phyloP scores from a whole-genome alignment of 345 rosid genomes.

The Linum tenue region DNA sequence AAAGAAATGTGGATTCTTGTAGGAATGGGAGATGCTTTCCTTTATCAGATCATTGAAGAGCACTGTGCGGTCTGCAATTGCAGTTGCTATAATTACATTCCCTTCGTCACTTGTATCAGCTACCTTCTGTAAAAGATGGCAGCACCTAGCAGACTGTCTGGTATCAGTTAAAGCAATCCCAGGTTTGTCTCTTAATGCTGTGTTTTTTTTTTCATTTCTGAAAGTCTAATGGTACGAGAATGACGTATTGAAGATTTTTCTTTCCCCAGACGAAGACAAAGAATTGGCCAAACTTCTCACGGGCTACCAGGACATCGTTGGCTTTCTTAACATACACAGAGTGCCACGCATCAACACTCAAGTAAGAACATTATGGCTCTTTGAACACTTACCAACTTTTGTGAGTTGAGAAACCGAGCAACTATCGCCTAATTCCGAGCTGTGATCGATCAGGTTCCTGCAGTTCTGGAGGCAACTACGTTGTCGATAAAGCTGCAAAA shows the following conservation, averaged over 20 bases:
- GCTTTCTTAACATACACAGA: slow-evolving; percentile 78
- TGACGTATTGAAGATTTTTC: slow-evolving; percentile 1
- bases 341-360: slow-evolving; percentile 74
- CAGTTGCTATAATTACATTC: slow-evolving; percentile 68
- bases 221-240: slow-evolving; percentile 8
- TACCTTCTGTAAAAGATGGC: slow-evolving; percentile 63
- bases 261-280: slow-evolving; percentile 60
- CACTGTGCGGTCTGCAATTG: slow-evolving; percentile 65
- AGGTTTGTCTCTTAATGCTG: slow-evolving; percentile 28
- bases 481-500: slow-evolving; percentile 77
- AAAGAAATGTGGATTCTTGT: slow-evolving; percentile 6
- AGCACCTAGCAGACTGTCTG: slow-evolving; percentile 80
- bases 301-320: slow-evolving; percentile 89
- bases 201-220: not conserved
- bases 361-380: slow-evolving; percentile 26
- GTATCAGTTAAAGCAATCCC: slow-evolving; percentile 72
- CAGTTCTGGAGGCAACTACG: slow-evolving; percentile 73
- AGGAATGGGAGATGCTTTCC: slow-evolving; percentile 89
- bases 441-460: slow-evolving; percentile 48
- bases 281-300: slow-evolving; percentile 70
- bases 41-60: slow-evolving; percentile 70
- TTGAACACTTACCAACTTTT: not conserved
- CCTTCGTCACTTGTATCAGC: slow-evolving; percentile 65
- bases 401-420: not conserved
- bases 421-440: not conserved